Conservation (phyloP, 192 early-diverging fungal species). For the Hyaloraphidium curvatum region DNA sequence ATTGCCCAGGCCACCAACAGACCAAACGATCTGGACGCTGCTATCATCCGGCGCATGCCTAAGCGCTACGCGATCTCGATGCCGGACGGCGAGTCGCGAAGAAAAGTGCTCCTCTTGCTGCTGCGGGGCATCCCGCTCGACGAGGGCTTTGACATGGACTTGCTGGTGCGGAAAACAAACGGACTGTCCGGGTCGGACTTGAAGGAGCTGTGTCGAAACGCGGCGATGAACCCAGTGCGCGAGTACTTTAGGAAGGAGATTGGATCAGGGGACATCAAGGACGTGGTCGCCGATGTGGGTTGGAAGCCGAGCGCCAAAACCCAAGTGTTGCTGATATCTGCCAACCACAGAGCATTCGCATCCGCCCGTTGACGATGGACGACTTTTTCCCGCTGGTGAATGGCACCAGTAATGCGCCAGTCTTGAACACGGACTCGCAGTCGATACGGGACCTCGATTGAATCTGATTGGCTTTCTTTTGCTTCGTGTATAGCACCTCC, state of each 20-base stretch:
- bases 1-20: conserved; percentile 63
- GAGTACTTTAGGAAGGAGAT: conserved; percentile 58
- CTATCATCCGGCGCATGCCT: conserved; percentile 94
- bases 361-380: too few species aligned
- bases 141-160: conserved; percentile 34
- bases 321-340: too few species aligned
- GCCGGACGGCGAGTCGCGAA: conserved; percentile 66
- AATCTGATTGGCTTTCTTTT: too few species aligned
- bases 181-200: conserved; percentile 85
- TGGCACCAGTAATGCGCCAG: too few species aligned
- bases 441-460: too few species aligned
- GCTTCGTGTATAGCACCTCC: too few species aligned
- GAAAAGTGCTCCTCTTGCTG: conserved; percentile 62
- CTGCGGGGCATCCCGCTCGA: conserved; percentile 49
- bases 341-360: too few species aligned
- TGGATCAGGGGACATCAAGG: too few species aligned
- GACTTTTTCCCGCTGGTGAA: too few species aligned
- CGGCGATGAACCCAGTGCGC: conserved; percentile 86
- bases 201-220: conserved; percentile 92
- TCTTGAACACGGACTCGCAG: too few species aligned
- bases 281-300: too few species aligned
- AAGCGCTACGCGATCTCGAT: conserved; percentile 75
- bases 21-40: conserved; percentile 92
- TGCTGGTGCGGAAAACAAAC: conserved; percentile 50
- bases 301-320: too few species aligned